Evolutionary conservation across 805 yeast species (phyloP).

Genomic region (Lipomyces anomalus): DNA sequence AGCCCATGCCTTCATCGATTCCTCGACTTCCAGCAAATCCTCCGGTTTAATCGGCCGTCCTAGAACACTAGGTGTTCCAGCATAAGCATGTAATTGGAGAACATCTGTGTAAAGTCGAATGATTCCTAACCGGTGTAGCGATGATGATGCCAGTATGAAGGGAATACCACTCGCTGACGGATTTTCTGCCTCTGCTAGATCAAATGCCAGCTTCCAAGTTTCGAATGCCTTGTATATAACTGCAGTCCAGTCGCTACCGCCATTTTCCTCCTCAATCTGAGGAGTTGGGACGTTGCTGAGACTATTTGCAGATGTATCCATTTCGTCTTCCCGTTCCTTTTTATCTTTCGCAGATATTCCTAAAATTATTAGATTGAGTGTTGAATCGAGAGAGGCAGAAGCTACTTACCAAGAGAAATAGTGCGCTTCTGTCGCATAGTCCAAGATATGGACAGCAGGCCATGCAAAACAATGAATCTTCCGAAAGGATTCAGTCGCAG

Average conservation of each 20-base stretch:
- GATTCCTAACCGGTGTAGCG: conserved; percentile 27
- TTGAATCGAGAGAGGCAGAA: too few species aligned
- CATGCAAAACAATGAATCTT: conserved; percentile 36
- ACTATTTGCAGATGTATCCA: neutral
- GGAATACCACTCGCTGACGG: conserved; percentile 18
- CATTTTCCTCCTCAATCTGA: neutral
- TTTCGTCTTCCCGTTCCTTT: conserved; percentile 5
- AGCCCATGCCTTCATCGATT: conserved; percentile 26
- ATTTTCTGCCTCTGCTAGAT: conserved; percentile 17
- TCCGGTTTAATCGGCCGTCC: conserved; percentile 19
- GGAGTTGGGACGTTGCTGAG: neutral
- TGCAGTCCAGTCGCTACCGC: conserved; percentile 26
- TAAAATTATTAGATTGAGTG: neutral
- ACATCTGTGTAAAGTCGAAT: conserved; percentile 28
- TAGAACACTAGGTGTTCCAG: conserved; percentile 22
- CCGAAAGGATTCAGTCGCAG: conserved; percentile 31
- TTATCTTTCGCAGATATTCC: conserved; percentile 9
- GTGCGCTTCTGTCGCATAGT: conserved; percentile 33
- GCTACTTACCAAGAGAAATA: too few species aligned
- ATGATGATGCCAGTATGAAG: conserved; percentile 27
- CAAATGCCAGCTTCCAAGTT: conserved; percentile 20
- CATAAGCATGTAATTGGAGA: conserved; percentile 25
- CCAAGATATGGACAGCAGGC: conserved; percentile 34
- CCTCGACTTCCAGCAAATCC: conserved; percentile 24
- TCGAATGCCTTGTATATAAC: conserved; percentile 26